Percentiles rank a stretch among this genome's conserved stretches.
These are phyloP conservation scores for Leccinum subgranulosum DNA, from an alignment of 768 basidiomycete genomes.

Conservation along the genomic window DNA sequence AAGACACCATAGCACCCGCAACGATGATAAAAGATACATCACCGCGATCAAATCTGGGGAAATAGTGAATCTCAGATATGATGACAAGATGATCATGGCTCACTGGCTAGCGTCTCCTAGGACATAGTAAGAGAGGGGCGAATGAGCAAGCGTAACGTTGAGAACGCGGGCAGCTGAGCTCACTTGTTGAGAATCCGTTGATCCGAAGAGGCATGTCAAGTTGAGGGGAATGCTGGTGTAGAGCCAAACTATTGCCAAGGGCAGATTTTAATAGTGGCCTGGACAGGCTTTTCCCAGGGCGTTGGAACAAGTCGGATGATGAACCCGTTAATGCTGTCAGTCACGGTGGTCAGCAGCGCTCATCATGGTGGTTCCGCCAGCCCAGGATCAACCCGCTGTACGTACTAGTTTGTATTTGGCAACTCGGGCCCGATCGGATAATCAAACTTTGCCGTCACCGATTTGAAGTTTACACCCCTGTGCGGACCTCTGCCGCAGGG, in stretches of 20 bases:
- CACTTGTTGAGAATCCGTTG: not conserved
- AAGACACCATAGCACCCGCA: constrained; percentile 65
- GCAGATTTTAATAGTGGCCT: not conserved
- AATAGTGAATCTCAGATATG: constrained; percentile 5
- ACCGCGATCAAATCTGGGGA: constrained; percentile 60
- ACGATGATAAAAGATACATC: constrained; percentile 71
- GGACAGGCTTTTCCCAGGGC: not conserved
- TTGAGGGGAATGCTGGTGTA: not conserved
- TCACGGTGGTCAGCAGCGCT: too few relatives aligned
- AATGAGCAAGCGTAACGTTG: constrained; percentile 1
- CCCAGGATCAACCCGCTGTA: too few relatives aligned
- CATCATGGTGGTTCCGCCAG: too few relatives aligned
- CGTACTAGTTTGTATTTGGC: too few relatives aligned
- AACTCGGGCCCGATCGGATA: not conserved
- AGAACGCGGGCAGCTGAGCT: not conserved
- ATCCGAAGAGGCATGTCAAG: not conserved
- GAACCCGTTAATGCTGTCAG: too few relatives aligned
- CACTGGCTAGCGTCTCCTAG: constrained; percentile 28
- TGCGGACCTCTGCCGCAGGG: not conserved
- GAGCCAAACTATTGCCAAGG: not conserved
- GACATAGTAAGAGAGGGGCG: constrained; percentile 3
- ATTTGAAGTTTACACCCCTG: not conserved
- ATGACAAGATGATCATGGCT: constrained; percentile 11
- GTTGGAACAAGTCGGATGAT: not conserved
- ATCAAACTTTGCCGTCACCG: not conserved